A percentile compares a stretch with the other conserved stretches of the same genome.
Conservation (phyloP, 495 filamentous ascomycete species). For the Tuber aestivum region DNA sequence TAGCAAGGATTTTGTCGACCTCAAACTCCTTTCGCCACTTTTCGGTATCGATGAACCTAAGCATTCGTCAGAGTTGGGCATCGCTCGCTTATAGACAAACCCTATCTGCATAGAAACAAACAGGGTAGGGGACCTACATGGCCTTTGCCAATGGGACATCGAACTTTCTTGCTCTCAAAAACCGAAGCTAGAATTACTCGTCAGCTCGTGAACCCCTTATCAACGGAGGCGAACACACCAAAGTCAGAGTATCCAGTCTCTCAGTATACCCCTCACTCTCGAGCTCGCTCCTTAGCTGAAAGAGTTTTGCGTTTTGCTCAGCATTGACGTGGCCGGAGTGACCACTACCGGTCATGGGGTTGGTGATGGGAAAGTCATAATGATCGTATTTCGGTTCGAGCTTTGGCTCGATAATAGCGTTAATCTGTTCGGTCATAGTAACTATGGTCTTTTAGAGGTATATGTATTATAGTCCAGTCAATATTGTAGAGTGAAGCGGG, state of each 20-base stretch:
- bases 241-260: slow-evolving; percentile 78
- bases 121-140: slow-evolving; percentile 12
- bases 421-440: background rate
- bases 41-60: slow-evolving; percentile 83
- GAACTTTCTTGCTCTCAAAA: slow-evolving; percentile 90
- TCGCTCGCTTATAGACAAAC: background rate
- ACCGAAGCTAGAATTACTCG: slow-evolving; percentile 58
- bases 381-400: slow-evolving; percentile 70
- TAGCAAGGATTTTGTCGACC: slow-evolving; percentile 70
- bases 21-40: slow-evolving; percentile 80
- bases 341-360: slow-evolving; percentile 60
- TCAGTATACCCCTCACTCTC: slow-evolving; percentile 77
- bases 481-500: background rate
- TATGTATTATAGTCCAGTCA: background rate
- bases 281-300: slow-evolving; percentile 73
- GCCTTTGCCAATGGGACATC: slow-evolving; percentile 71
- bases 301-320: slow-evolving; percentile 82
- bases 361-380: slow-evolving; percentile 82
- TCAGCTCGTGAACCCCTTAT: background rate
- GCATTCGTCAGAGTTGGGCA: background rate
- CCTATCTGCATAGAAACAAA: too few relatives aligned
- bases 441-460: background rate
- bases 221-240: slow-evolving; percentile 51
- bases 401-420: background rate
- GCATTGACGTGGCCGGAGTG: slow-evolving; percentile 82